Base-by-base conservation (phyloP, 768 basidiomycete species). In the Naganishia vaughanmartiniae region DNA sequence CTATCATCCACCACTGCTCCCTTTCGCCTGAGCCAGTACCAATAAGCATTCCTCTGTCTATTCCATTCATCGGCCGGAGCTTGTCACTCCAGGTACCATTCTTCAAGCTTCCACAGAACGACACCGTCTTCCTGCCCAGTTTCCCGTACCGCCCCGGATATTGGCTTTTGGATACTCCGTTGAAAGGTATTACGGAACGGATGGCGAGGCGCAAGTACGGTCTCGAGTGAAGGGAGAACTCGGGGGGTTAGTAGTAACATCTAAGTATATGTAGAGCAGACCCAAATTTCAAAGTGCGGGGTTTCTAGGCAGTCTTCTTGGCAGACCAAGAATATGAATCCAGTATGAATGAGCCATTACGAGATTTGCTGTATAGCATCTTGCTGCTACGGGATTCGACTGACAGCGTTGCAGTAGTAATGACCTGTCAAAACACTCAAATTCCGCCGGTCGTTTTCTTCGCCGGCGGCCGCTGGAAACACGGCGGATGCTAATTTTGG, bases 151-250 rank as follows among this genome's bases (percentile, higher is more conserved):
- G 67, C 33, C 33, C 58, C 7, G 72, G 57, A 5, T 63, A 58
- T 28, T 73, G 72, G 72, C 54, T 69, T n/a, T 36, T 70, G 33
- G 69, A 66, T 46, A 70, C 72, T 17, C 56, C 58, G 31, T 33
- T 70, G 58, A 60, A 54, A n/a, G 51, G 51, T 14, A 30, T 67
- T n/a, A 54, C 70, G 2, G 65, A 66, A 46, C 14, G 57, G n/a
- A 54, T 65, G 55, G 72, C 46, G 19, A 67, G 72, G 46, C 66
- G 46, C 28, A 73, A 73, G 69, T 73, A 73, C 68, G 72, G 72
- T 45, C 60, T 69, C 31, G 65, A 70, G 33, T 73, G 54, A 39
- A 0, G 39, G n/a, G 31, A 57, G 33, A 12, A 24, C 24, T 58
- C 19, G 2, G 39, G n/a, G 17, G 28, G 53, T 4, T n/a, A 24